Base-by-base conservation (phyloP, 768 basidiomycete genomes). In the Tricholoma terreum region DNA sequence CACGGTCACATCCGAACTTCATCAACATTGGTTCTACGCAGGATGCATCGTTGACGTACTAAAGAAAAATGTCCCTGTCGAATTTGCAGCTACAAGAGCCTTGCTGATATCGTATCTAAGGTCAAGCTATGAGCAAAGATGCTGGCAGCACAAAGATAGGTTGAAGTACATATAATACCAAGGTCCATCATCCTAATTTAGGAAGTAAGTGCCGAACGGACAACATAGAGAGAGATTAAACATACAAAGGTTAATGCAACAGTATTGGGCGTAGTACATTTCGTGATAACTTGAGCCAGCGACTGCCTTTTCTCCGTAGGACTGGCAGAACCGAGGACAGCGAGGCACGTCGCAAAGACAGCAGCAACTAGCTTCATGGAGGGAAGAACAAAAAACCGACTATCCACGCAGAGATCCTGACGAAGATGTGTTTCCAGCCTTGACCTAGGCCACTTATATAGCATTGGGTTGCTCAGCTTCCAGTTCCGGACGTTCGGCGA, bases 11-110 rank as follows among this genome's bases (percentile, higher is more conserved):
- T 6, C 7, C 21, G 19, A 6, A 27, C 6, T 27, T 6, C 24
- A 27, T 42, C 17, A 54, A 11, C 15, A 4, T 10, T 21, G 33
- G 3, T 36, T 17, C 36, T 12, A 48, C 30, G 30, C 14, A 27
- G 34, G 12, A 30, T 24, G 27, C n/a, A 34, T n/a, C 6, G 30
- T 14, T 17, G 27, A 69, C 75, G n/a, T 62, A 76, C 76, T 77
- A 61, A 76, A 73, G 70, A 79, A 80, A 62, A 80, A 80, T 0
- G 78, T 78, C 6, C 72, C 78, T 8, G 67, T 75, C 6, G 72
- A 74, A 40, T 69, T 70, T 38, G 69, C 71, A 11, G 65, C 67
- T 6, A 63, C 61, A 14, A 77, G 66, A 8, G 74, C 68, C 33
- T 76, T 69, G 59, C 68, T 69, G 51, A 77, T 62, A 50, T 77